Conservation (phyloP, 257 asterid genomes). For the Cruciata laevipes region DNA sequence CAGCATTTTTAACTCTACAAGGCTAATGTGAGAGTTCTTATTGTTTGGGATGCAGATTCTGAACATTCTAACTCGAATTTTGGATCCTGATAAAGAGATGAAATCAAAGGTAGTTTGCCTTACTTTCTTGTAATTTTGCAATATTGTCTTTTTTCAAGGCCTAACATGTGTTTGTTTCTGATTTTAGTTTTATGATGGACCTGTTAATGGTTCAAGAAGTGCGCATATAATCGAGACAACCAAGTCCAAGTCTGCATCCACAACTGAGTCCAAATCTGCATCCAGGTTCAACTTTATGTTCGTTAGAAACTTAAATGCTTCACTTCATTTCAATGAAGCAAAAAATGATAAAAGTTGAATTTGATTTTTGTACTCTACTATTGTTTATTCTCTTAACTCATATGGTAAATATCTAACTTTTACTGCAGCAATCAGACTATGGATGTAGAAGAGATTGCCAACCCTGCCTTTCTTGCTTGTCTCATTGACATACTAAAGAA, state of each 20-base stretch:
- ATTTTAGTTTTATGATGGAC: conserved; percentile 49
- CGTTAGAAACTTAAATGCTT: conserved; percentile 2
- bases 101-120: conserved; percentile 47
- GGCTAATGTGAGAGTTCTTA: conserved; percentile 15
- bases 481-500: conserved; percentile 61
- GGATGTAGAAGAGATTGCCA: conserved; percentile 34
- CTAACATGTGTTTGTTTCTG: conserved; percentile 9
- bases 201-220: conserved; percentile 31
- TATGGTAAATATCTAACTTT: conserved; percentile 13
- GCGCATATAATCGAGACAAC: conserved; percentile 21
- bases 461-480: conserved; percentile 44
- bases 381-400: background rate
- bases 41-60: conserved; percentile 48
- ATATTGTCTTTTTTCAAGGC: conserved; percentile 12
- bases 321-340: background rate
- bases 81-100: conserved; percentile 72
- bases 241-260: conserved; percentile 29
- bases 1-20: conserved; percentile 7
- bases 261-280: conserved; percentile 22
- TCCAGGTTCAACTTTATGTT: conserved; percentile 41
- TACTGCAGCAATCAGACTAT: conserved; percentile 36
- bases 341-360: background rate
- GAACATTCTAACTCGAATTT: conserved; percentile 65
- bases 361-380: background rate
- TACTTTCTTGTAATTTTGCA: conserved; percentile 11